Evolutionary conservation across 108 stramenopile genomes (phyloP), one percentile per base, ranked within the genome.

Genomic region (Cyclostephanos invisitatus): DNA sequence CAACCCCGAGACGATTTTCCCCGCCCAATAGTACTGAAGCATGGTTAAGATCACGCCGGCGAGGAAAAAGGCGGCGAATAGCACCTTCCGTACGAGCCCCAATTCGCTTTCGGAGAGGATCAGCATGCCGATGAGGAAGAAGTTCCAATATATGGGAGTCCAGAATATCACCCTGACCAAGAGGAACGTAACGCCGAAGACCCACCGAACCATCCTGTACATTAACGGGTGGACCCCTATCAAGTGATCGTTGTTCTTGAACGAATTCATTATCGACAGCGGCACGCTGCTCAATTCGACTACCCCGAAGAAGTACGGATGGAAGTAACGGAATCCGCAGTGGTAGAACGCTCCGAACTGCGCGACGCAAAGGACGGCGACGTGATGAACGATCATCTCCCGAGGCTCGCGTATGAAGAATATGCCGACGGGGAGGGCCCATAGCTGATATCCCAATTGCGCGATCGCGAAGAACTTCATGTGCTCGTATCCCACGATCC

Each of bases 361-460:
- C 0, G 78, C 63, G 3, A 86, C 79, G 28, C 82, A 70, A 48
- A 91, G 75, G 59, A 89, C 88, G 1, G 88, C 74, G 10, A 85
- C 25, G 50, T 93, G 92, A 83, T 93, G 92, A 5, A 79, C 25
- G 11, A 93, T 74, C 89, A 93, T 93, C 42, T 81, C 64, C 9
- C 51, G 66, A 15, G 72, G 55, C 78, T 93, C 92, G 10, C 72
- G 59, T 8, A 88, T 84, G 25, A 63, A 69, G 11, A 84, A 65
- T 6, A 80, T 25, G 20, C 89, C 89, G 14, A 91, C 63, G 1
- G 90, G 89, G 0, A 90, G 72, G 0, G 86, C 86, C 89, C 89
- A 93, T 10, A 90, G 24, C 29, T 93, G 84, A 42, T 86, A 93
- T 22, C 87, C 92, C 14, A 89, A 55, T 78, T 93, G 92, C 24